These are phyloP conservation scores for Epipyxis sp. DNA, from an alignment of 108 stramenopile genomes.

Conservation along the genomic window DNA sequence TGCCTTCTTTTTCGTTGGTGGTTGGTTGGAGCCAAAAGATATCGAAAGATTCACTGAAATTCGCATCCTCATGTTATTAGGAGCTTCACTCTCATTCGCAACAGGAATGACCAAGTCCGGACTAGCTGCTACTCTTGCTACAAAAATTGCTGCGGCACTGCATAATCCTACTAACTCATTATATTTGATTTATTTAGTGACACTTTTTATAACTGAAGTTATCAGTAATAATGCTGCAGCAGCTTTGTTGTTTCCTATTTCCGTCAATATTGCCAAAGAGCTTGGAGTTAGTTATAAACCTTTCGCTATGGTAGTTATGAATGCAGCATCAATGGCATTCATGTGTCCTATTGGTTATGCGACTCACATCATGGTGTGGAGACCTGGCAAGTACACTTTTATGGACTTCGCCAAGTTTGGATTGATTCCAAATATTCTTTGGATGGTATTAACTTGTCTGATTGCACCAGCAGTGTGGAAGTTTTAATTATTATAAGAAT, in stretches of 20 bases:
- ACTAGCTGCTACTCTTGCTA: constrained; percentile 29
- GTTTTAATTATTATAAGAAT: no score
- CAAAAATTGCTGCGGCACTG: constrained; percentile 14
- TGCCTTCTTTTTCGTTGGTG: constrained; percentile 28
- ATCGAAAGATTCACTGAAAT: constrained; percentile 22
- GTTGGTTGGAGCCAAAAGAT: constrained; percentile 33
- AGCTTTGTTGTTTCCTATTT: constrained; percentile 42
- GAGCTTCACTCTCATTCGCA: constrained; percentile 49
- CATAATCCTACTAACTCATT: constrained; percentile 23
- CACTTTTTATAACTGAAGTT: constrained; percentile 40
- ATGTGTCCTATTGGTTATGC: constrained; percentile 54
- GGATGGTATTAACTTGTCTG: constrained; percentile 28
- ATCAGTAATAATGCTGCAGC: constrained; percentile 52
- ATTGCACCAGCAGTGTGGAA: no score
- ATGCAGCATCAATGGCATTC: constrained; percentile 37
- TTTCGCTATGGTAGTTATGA: constrained; percentile 46
- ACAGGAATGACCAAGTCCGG: constrained; percentile 43
- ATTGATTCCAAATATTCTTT: constrained; percentile 37
- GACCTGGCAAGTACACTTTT: constrained; percentile 49
- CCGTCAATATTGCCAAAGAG: constrained; percentile 35
- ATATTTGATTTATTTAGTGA: constrained; percentile 44
- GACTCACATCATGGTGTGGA: constrained; percentile 53
- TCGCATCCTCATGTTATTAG: constrained; percentile 49
- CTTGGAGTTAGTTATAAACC: constrained; percentile 45
- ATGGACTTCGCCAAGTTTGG: constrained; percentile 44